These are phyloP conservation scores for Umbelopsis vinacea DNA, from an alignment of 192 early-diverging fungal genomes.

Conservation along the genomic window DNA sequence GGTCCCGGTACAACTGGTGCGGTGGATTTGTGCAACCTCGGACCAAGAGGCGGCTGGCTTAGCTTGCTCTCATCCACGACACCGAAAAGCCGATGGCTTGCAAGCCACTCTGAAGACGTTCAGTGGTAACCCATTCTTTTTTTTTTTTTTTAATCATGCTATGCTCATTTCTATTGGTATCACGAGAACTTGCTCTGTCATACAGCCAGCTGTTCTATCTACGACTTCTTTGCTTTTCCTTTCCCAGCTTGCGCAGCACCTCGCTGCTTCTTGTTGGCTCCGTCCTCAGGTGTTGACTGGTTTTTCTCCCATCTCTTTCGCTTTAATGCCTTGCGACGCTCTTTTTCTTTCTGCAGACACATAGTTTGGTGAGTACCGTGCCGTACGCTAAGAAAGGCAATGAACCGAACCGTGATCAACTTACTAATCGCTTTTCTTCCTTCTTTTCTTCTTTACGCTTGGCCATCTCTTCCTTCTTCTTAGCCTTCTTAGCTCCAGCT, in stretches of 20 bases:
- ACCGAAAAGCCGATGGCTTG: not conserved
- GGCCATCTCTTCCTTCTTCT: conserved; percentile 15
- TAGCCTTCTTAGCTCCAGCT: conserved; percentile 1
- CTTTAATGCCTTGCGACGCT: conserved; percentile 28
- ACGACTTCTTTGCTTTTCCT: not conserved
- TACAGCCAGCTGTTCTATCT: not conserved
- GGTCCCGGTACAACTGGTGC: too few species aligned
- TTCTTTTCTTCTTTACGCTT: conserved; percentile 27
- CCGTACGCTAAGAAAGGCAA: not conserved
- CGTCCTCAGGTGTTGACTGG: conserved; percentile 21
- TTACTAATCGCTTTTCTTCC: conserved; percentile 22
- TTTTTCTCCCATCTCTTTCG: conserved; percentile 33
- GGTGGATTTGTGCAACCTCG: too few species aligned
- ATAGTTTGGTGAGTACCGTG: not conserved
- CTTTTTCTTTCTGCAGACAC: conserved; percentile 30
- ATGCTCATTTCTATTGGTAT: not conserved
- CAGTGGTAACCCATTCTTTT: too few species aligned
- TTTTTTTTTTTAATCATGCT: not conserved
- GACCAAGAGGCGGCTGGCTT: too few species aligned
- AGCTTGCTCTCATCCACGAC: too few species aligned
- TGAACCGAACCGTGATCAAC: not conserved
- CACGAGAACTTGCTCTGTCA: not conserved
- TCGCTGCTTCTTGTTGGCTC: not conserved
- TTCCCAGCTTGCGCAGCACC: not conserved
- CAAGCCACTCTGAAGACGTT: not conserved